phyloP scores from a whole-genome alignment of 1,284 basidiomycete genomes.

The Chondrostereum purpureum region DNA sequence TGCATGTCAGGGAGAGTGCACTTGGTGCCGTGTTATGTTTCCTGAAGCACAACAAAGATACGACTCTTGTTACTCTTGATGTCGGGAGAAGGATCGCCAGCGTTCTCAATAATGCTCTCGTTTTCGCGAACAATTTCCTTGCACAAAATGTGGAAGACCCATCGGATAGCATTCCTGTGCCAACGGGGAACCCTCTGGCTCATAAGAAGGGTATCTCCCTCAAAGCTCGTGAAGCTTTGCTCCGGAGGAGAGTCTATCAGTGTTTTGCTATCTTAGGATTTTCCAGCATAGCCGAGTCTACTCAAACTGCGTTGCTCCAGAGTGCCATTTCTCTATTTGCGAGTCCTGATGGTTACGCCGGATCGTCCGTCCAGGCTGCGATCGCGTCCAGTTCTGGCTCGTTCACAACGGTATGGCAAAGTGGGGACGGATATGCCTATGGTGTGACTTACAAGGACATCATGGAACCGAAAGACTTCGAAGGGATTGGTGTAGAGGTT shows the following conservation, averaged over 20 bases:
- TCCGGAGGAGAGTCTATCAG: slow-evolving; percentile 83
- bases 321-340: slow-evolving; percentile 82
- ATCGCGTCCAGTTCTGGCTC: slow-evolving; percentile 84
- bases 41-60: slow-evolving; percentile 69
- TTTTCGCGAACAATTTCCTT: slow-evolving; percentile 75
- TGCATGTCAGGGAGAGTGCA: slow-evolving; percentile 89
- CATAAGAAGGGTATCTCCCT: slow-evolving; percentile 49
- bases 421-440: slow-evolving; percentile 86
- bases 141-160: slow-evolving; percentile 46
- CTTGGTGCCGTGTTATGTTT: slow-evolving; percentile 87
- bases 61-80: slow-evolving; percentile 80
- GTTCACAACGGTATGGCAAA: slow-evolving; percentile 85
- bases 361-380: slow-evolving; percentile 86
- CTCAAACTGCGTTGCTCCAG: slow-evolving; percentile 78
- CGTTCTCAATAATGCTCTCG: slow-evolving; percentile 84
- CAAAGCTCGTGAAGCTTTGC: slow-evolving; percentile 75
- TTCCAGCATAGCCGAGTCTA: slow-evolving; percentile 73
- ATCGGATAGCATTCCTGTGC: slow-evolving; percentile 28
- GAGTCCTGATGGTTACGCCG: slow-evolving; percentile 73
- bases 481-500: slow-evolving; percentile 28
- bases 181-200: slow-evolving; percentile 17
- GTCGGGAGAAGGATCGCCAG: slow-evolving; percentile 85
- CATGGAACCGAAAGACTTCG: slow-evolving; percentile 13
- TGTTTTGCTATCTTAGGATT: slow-evolving; percentile 84
- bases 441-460: slow-evolving; percentile 77